A percentile compares a stretch with the other conserved stretches of the same genome.
phyloP scores from a whole-genome alignment of 2,329 filamentous ascomycete genomes.

The Diaporthe sp. region DNA sequence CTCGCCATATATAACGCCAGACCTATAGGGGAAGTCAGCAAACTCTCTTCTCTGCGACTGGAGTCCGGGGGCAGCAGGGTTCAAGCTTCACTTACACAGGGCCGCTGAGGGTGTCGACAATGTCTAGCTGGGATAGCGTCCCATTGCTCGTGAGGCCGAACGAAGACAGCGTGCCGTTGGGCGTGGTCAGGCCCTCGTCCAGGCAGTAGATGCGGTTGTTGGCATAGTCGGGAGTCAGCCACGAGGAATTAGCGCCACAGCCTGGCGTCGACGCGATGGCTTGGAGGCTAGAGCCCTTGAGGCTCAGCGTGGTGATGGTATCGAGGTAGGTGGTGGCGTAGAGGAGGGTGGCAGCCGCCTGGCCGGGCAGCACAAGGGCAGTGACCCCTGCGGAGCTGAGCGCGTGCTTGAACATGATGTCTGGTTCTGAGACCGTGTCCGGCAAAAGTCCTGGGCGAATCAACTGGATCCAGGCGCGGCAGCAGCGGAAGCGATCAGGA shows the following conservation, averaged over 20 bases:
- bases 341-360: constrained; percentile 56
- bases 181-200: constrained; percentile 66
- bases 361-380: constrained; percentile 46
- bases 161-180: constrained; percentile 64
- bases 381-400: constrained; percentile 40
- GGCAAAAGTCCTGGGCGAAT: constrained; percentile 29
- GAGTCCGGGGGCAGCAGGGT: background rate
- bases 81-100: constrained; percentile 52
- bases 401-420: constrained; percentile 42
- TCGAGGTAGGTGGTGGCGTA: constrained; percentile 66
- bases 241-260: constrained; percentile 70
- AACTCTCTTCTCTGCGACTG: background rate
- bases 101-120: constrained; percentile 53
- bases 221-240: constrained; percentile 69
- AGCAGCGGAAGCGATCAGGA: constrained; percentile 7
- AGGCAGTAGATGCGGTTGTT: constrained; percentile 69
- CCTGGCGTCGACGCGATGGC: constrained; percentile 58
- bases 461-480: constrained; percentile 20
- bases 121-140: constrained; percentile 55
- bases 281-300: constrained; percentile 57
- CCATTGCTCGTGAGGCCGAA: constrained; percentile 56
- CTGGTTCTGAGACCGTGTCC: background rate
- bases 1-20: constrained; percentile 58
- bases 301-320: constrained; percentile 62
- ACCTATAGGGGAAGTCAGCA: constrained; percentile 41